Percentiles rank a stretch among this genome's conserved stretches.
phyloP scores from a whole-genome alignment of 2,329 filamentous ascomycete genomes.

The Aureobasidium sp. region DNA sequence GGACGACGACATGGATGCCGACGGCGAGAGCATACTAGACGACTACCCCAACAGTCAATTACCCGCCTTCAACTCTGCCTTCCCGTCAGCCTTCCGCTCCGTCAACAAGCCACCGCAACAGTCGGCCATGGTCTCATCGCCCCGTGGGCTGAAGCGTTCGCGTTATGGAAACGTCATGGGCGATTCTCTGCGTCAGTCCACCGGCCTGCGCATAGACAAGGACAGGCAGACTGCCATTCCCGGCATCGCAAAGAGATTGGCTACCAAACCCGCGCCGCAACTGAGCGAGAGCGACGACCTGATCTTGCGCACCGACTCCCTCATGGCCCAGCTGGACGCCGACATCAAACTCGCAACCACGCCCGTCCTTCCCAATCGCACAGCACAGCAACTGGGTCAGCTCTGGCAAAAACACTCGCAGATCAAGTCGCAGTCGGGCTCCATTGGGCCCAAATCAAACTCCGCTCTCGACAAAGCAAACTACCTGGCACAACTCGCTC shows the following conservation, averaged over 20 bases:
- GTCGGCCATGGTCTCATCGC: conserved; percentile 16
- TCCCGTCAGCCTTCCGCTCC: neutral
- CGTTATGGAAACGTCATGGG: conserved; percentile 26
- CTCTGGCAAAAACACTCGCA: conserved; percentile 22
- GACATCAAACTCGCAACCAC: conserved; percentile 25
- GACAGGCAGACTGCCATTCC: conserved; percentile 39
- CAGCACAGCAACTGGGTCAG: conserved; percentile 20
- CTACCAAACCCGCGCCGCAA: conserved; percentile 44
- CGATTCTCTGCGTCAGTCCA: conserved; percentile 13
- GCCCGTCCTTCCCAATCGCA: conserved; percentile 25
- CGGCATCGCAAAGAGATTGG: conserved; percentile 62
- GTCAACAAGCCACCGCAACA: neutral
- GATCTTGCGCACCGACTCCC: conserved; percentile 65
- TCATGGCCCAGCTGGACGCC: conserved; percentile 41
- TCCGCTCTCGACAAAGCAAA: conserved; percentile 63
- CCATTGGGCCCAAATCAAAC: conserved; percentile 39
- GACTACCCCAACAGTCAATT: neutral
- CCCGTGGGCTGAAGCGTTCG: conserved; percentile 31
- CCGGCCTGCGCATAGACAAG: conserved; percentile 5
- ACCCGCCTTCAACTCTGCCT: neutral
- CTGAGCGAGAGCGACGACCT: conserved; percentile 63
- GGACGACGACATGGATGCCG: conserved; percentile 25
- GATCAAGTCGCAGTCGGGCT: conserved; percentile 22
- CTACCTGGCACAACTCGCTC: conserved; percentile 67
- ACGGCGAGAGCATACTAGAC: conserved; percentile 15